Base-by-base conservation (phyloP, 352 stramenopile genomes). In the Phytophthora chlamydospora region DNA sequence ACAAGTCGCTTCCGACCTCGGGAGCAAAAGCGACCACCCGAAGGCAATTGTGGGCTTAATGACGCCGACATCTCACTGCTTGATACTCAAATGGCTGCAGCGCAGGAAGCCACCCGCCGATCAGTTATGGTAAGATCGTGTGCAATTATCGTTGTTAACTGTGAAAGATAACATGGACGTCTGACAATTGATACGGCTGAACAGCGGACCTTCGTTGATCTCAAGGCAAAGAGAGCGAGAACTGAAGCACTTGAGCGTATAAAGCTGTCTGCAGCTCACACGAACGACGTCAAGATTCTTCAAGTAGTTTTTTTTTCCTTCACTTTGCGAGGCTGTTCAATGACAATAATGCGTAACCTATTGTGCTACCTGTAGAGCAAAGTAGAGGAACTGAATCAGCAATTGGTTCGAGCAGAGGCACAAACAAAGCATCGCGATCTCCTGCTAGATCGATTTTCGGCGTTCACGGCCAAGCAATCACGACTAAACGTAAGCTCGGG, bases 221-320 rank as follows among this genome's bases (percentile, higher is more conserved):
- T 76, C 7, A 68, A 69, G 33, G 19, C 58, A 12, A 73, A 63
- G 34, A 57, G 62, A 35, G 36, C 52, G 9, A 71, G 58, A 21
- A 66, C 63, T 13, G 55, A 62, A 21, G 50, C 54, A 33, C 49
- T 87, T 35, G 69, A 83, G 55, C 69, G 75, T 9, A 75, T 73
- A 57, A 84, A 88, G 48, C 46, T 77, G n/a, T 59, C 67, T n/a
- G 76, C 74, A 6, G 66, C 68, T 19, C 70, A 90, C 40, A 51
- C 67, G 14, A 88, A 74, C 44, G 71, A 73, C 10, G 36, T 84
- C 47, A 58, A 75, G 2, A 75, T 83, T 38, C 58, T 88, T 9
- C 61, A 80, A 64, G 75, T 82, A 57, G 19, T 27, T 7, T 13
- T 11, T 27, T 19, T n/a, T n/a, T 33, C 9, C 3, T 36, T 54